phyloP scores from a whole-genome alignment of 257 asterid genomes.

The Cinchona pubescens region DNA sequence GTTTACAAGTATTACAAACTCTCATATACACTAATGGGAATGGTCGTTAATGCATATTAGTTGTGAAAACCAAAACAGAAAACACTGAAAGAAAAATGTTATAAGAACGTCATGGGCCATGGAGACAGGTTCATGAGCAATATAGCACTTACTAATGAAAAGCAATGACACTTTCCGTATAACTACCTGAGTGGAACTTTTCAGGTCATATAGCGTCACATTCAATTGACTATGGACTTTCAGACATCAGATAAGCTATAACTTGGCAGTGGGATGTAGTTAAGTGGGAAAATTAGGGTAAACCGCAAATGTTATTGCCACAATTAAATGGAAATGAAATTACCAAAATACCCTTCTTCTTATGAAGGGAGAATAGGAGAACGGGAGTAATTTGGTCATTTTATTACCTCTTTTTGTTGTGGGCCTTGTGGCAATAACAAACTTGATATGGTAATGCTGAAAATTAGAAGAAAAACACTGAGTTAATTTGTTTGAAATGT shows the following conservation, averaged over 20 bases:
- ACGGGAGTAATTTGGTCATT: too few relatives aligned
- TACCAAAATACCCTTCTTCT: too few relatives aligned
- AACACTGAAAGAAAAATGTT: not conserved
- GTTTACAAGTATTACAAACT: too few relatives aligned
- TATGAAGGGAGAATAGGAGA: too few relatives aligned
- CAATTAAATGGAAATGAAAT: too few relatives aligned
- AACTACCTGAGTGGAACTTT: constrained; percentile 15
- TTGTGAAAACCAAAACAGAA: not conserved
- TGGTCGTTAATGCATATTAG: too few relatives aligned
- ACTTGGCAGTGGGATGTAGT: constrained; percentile 11
- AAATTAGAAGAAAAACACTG: not conserved
- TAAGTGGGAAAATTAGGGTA: not conserved
- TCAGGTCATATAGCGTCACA: constrained; percentile 14
- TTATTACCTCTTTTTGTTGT: too few relatives aligned
- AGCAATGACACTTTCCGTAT: constrained; percentile 14
- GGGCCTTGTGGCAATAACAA: too few relatives aligned
- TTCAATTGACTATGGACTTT: constrained; percentile 19
- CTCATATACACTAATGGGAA: too few relatives aligned
- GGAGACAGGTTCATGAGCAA: not conserved
- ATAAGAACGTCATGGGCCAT: not conserved
- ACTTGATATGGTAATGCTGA: too few relatives aligned
- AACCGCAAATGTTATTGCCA: too few relatives aligned
- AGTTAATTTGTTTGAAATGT: too few relatives aligned
- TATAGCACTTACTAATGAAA: constrained; percentile 7
- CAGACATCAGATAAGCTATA: constrained; percentile 21